Base-by-base conservation (phyloP, 2,329 filamentous ascomycete genomes). In the Penicillium sp. region DNA sequence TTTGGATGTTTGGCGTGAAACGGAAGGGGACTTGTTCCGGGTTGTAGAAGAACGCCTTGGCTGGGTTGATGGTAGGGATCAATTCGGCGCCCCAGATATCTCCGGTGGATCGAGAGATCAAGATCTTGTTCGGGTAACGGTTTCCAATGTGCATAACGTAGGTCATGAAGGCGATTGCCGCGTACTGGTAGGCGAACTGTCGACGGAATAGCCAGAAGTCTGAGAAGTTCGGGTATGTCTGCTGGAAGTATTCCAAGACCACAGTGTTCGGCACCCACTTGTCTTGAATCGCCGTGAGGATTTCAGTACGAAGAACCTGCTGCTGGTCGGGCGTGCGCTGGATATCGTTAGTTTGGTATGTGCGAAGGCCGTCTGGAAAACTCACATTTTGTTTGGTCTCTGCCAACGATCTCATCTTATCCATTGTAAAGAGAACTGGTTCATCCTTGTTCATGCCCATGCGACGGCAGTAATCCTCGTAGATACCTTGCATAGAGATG, bases 171-270 rank as follows among this genome's bases (percentile, higher is more conserved):
- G 94, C 96, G 60, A 97, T 83, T 1, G 92, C 86, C 18, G 94
- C 93, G 57, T 96, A 87, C 75, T 99, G 94, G 79, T 97, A 97
- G 21, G 91, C 89, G 77, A 99, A 96, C 62, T 96, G 92, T 55
- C 92, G 88, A 55, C 94, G 89, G 90, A 99, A 99, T 54, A 99
- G 84, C 92, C 93, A 99, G 80, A 97, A 97, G 67, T 97, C 92
- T 43, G 89, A 85, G 73, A 90, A 99, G 59, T 90, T 88, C 29
- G 92, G 89, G 76, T 94, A 97, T 5, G 87, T 89, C 61, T 83
- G 81, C 69, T 92, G 89, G 83, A 97, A 97, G 78, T 93, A 97
- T 61, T 96, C 86, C 50, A 96, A 82, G 21, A 88, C 87, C 55
- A 97, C 79, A 3, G 85, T 91, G 55, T 87, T 87, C 5, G 92